A percentile compares a stretch with the other conserved stretches of the same genome.
phyloP scores from a whole-genome alignment of 257 asterid species.

The Przewalskia tangutica region DNA sequence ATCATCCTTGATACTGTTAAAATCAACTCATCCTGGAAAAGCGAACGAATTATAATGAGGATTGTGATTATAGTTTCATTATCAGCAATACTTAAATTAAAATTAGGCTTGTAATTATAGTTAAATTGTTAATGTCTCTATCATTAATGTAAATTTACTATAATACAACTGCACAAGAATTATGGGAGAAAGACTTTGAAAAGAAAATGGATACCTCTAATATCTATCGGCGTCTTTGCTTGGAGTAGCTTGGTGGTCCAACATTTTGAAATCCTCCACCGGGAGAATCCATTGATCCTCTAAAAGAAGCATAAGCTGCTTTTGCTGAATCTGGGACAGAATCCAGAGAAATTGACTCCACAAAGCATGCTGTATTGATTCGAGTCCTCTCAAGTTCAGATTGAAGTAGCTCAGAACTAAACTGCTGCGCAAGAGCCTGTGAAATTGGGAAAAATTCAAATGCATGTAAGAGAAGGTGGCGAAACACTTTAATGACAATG shows the following conservation, averaged over 20 bases:
- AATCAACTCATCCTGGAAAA: background rate
- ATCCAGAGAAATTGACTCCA: constrained; percentile 70
- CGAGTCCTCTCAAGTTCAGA: constrained; percentile 87
- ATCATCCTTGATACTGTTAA: background rate
- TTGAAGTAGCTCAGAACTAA: constrained; percentile 77
- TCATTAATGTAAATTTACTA: background rate
- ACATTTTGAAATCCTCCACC: constrained; percentile 39
- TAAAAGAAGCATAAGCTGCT: constrained; percentile 93
- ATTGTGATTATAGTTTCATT: background rate
- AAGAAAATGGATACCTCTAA: constrained; percentile 2
- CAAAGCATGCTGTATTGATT: constrained; percentile 90
- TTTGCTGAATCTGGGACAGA: constrained; percentile 91
- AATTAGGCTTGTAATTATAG: background rate
- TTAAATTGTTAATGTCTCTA: background rate
- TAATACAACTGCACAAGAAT: background rate
- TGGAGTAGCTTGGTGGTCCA: constrained; percentile 68
- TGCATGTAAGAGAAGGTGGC: background rate
- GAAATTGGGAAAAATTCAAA: constrained; percentile 3
- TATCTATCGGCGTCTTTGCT: constrained; percentile 73
- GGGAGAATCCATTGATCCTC: constrained; percentile 59
- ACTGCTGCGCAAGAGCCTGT: constrained; percentile 95
- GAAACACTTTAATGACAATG: background rate
- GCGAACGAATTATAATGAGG: background rate
- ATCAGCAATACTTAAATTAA: background rate
- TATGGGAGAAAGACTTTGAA: background rate